Conservation (phyloP, 2,329 filamentous ascomycete species). For the Botryosphaeria dothidea region DNA sequence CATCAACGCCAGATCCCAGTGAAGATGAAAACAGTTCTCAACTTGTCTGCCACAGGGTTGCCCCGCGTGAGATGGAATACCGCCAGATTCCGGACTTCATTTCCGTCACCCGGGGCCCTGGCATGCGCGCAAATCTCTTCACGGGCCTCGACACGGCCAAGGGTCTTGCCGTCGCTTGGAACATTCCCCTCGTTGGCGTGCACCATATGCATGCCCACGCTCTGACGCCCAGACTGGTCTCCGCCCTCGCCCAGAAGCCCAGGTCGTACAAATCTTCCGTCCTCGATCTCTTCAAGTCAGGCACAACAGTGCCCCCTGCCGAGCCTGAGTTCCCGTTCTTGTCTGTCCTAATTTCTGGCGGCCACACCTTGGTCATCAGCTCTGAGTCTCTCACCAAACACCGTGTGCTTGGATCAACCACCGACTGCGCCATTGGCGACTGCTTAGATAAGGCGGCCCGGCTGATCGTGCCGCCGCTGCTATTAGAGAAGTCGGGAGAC, state of each 20-base stretch:
- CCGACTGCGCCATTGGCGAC: slow-evolving; percentile 87
- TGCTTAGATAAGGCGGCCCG: slow-evolving; percentile 86
- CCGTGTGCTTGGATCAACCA: slow-evolving; percentile 68
- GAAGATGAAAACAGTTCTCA: background rate
- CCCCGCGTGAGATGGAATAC: background rate
- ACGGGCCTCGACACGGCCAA: slow-evolving; percentile 84
- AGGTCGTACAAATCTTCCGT: background rate
- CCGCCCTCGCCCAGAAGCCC: slow-evolving; percentile 42
- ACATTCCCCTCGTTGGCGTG: slow-evolving; percentile 78
- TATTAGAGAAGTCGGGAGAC: slow-evolving; percentile 57
- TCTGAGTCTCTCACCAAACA: slow-evolving; percentile 70
- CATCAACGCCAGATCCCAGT: background rate
- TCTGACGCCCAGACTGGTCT: slow-evolving; percentile 77
- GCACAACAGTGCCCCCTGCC: background rate
- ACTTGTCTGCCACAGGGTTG: background rate
- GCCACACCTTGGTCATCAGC: slow-evolving; percentile 83
- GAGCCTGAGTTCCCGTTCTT: slow-evolving; percentile 77
- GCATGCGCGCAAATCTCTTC: slow-evolving; percentile 77
- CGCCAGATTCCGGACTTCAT: slow-evolving; percentile 71
- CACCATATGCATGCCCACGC: slow-evolving; percentile 95
- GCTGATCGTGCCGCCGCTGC: slow-evolving; percentile 64
- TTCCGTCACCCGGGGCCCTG: slow-evolving; percentile 86
- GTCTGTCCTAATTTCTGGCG: slow-evolving; percentile 85
- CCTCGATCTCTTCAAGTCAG: background rate
- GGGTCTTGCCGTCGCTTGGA: slow-evolving; percentile 81